phyloP scores from a whole-genome alignment of 495 filamentous ascomycete genomes.

The Niebla homalea region DNA sequence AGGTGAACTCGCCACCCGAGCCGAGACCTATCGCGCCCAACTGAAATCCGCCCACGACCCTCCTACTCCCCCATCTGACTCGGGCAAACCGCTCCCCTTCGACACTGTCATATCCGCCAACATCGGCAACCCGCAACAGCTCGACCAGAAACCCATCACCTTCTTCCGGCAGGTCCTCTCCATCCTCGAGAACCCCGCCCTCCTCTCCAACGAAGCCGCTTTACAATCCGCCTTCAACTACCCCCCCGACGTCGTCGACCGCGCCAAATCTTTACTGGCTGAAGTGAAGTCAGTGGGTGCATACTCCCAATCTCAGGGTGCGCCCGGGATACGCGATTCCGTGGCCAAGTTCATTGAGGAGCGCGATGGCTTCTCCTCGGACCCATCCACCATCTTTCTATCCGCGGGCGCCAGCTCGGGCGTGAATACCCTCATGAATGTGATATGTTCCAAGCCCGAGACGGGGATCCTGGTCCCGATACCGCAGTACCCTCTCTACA shows the following conservation, averaged over 20 bases:
- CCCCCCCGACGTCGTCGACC: slow-evolving; percentile 73
- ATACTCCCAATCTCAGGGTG: slow-evolving; percentile 89
- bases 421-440: slow-evolving; percentile 80
- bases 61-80: slow-evolving; percentile 51
- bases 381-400: slow-evolving; percentile 69
- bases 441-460: slow-evolving; percentile 67
- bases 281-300: slow-evolving; percentile 86
- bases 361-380: slow-evolving; percentile 76
- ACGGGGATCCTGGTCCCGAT: slow-evolving; percentile 89
- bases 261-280: slow-evolving; percentile 64
- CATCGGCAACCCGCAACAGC: slow-evolving; percentile 96
- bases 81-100: slow-evolving; percentile 61
- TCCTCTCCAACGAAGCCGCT: slow-evolving; percentile 65
- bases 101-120: slow-evolving; percentile 87
- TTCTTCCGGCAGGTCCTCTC: slow-evolving; percentile 97
- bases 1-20: slow-evolving; percentile 81
- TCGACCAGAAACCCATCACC: slow-evolving; percentile 96
- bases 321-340: slow-evolving; percentile 68
- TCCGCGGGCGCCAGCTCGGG: slow-evolving; percentile 85
- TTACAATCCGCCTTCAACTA: slow-evolving; percentile 58
- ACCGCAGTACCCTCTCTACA: slow-evolving; percentile 96
- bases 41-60: slow-evolving; percentile 38
- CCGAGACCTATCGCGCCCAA: slow-evolving; percentile 71
- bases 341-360: slow-evolving; percentile 84
- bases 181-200: slow-evolving; percentile 74